Evolutionary conservation across 768 basidiomycete species (phyloP).

Genomic region (Lactarius psammicola): DNA sequence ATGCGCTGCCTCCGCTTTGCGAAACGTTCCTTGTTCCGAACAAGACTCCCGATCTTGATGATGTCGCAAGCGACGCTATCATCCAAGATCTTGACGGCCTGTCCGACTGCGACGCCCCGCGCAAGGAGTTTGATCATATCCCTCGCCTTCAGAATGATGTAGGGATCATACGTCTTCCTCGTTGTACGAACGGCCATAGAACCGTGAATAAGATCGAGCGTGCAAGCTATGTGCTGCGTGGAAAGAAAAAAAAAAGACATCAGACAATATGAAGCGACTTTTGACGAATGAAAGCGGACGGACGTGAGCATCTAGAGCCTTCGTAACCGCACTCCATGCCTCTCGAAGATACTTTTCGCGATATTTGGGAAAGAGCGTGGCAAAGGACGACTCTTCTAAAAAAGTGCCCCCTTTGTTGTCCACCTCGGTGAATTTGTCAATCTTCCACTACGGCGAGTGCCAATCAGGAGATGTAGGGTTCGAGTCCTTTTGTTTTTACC

Average conservation of each 20-base stretch:
- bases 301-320: slow-evolving; percentile 78
- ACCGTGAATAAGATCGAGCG: slow-evolving; percentile 92
- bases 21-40: slow-evolving; percentile 94
- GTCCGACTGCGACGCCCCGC: slow-evolving; percentile 79
- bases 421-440: slow-evolving; percentile 68
- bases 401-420: slow-evolving; percentile 86
- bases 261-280: neutral
- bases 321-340: slow-evolving; percentile 89
- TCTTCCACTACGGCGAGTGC: slow-evolving; percentile 59
- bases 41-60: slow-evolving; percentile 94
- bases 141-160: slow-evolving; percentile 91
- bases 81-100: slow-evolving; percentile 87
- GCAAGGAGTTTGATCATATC: slow-evolving; percentile 95
- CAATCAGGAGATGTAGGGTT: neutral
- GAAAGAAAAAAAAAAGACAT: neutral
- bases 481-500: slow-evolving; percentile 19
- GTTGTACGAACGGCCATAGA: slow-evolving; percentile 98
- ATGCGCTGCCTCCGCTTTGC: slow-evolving; percentile 95
- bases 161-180: slow-evolving; percentile 95
- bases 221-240: slow-evolving; percentile 79
- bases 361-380: slow-evolving; percentile 97
- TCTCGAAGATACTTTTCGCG: slow-evolving; percentile 95
- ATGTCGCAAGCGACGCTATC: slow-evolving; percentile 93
- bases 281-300: slow-evolving; percentile 41
- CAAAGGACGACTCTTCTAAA: slow-evolving; percentile 95